Percentiles rank a stretch among this genome's conserved stretches.
Evolutionary conservation across 2,329 filamentous ascomycete species (phyloP).

Genomic region (Scytalidium sp.): DNA sequence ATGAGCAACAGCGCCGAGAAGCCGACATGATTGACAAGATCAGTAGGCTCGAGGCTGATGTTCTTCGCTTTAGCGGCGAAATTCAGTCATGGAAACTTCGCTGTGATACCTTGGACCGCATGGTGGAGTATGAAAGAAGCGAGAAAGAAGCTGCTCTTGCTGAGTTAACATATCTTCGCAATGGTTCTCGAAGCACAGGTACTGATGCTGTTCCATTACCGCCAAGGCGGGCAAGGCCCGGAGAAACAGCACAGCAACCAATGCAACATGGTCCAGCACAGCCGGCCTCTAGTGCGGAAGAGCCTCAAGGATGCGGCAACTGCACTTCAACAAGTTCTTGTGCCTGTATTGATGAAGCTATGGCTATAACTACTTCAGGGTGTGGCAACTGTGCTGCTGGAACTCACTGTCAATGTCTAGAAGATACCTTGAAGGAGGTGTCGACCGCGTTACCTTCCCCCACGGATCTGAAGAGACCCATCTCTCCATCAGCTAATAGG

Average conservation of each 20-base stretch:
- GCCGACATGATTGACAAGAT: slow-evolving; percentile 54
- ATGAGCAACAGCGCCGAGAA: slow-evolving; percentile 54
- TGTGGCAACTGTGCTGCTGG: slow-evolving; percentile 66
- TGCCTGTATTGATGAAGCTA: slow-evolving; percentile 56
- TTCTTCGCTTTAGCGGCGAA: slow-evolving; percentile 55
- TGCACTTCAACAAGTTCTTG: slow-evolving; percentile 53
- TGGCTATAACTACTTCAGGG: slow-evolving; percentile 51
- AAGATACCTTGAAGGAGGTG: slow-evolving; percentile 33
- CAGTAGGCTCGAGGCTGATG: slow-evolving; percentile 58
- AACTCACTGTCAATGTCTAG: slow-evolving; percentile 59
- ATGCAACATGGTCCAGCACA: slow-evolving; percentile 17
- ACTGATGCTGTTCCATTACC: slow-evolving; percentile 39
- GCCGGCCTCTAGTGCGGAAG: slow-evolving; percentile 21
- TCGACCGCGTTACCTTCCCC: slow-evolving; percentile 2
- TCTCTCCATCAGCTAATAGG: slow-evolving; percentile 20
- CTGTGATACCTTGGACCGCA: slow-evolving; percentile 29
- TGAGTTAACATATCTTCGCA: slow-evolving; percentile 33
- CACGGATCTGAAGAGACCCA: slow-evolving; percentile 27
- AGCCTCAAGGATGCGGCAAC: slow-evolving; percentile 47
- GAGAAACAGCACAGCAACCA: slow-evolving; percentile 14
- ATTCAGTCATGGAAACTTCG: slow-evolving; percentile 29
- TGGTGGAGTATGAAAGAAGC: slow-evolving; percentile 32
- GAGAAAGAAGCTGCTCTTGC: slow-evolving; percentile 40
- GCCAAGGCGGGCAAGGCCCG: slow-evolving; percentile 24
- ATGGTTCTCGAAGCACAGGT: slow-evolving; percentile 24